These are phyloP conservation scores for Carpinus fangiana DNA, from an alignment of 306 rosid species.

Conservation along the genomic window DNA sequence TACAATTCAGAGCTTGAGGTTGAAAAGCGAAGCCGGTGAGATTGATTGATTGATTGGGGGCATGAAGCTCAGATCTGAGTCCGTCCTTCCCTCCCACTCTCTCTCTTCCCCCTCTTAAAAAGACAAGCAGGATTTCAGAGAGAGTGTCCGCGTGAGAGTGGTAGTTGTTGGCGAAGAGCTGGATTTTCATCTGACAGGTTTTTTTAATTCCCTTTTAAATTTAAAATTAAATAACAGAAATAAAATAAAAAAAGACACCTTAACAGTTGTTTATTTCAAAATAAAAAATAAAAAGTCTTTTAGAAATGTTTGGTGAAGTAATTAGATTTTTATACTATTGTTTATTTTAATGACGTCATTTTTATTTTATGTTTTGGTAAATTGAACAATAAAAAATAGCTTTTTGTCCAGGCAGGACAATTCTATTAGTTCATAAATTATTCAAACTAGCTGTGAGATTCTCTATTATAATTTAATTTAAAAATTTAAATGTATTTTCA, in stretches of 20 bases:
- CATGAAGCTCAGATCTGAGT: constrained; percentile 45
- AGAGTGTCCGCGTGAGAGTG: constrained; percentile 21
- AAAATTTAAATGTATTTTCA: too few relatives aligned
- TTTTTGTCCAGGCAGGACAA: too few relatives aligned
- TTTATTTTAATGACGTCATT: too few relatives aligned
- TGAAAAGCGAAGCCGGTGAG: not conserved
- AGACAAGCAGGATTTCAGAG: not conserved
- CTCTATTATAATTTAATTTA: too few relatives aligned
- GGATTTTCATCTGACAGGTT: not conserved
- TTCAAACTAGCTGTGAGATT: too few relatives aligned
- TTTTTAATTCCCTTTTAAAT: not conserved
- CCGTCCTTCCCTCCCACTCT: not conserved
- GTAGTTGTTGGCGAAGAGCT: constrained; percentile 20
- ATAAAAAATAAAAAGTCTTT: too few relatives aligned
- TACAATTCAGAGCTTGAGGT: constrained; percentile 23
- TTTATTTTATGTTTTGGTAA: too few relatives aligned
- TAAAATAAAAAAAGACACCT: not conserved
- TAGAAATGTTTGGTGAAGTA: too few relatives aligned
- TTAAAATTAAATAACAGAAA: not conserved
- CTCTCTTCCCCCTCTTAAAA: not conserved
- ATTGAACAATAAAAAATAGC: too few relatives aligned
- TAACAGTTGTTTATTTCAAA: too few relatives aligned
- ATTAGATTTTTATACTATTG: too few relatives aligned
- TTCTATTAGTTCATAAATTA: too few relatives aligned
- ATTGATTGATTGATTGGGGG: constrained; percentile 16